These are phyloP conservation scores for Solanum corneliomulleri DNA, from an alignment of 257 asterid species.

Conservation along the genomic window DNA sequence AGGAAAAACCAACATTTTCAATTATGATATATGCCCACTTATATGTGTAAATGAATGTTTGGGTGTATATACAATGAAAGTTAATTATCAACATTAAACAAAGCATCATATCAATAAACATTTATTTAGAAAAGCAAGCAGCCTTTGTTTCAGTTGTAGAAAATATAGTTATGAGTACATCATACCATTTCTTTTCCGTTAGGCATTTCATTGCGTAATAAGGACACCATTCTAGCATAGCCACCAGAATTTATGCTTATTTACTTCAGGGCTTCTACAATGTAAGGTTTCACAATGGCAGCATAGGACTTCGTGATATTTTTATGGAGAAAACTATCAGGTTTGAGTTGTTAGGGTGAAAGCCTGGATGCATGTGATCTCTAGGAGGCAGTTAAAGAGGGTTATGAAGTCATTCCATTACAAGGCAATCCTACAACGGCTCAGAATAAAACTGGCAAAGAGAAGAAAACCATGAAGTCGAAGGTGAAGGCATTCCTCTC, in stretches of 20 bases:
- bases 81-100: neutral
- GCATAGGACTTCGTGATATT: neutral
- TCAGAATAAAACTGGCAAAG: too few species aligned
- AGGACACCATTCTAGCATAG: conserved; percentile 28
- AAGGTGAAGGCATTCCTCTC: too few species aligned
- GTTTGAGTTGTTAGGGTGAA: too few species aligned
- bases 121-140: neutral
- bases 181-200: conserved; percentile 23
- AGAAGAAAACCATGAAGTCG: too few species aligned
- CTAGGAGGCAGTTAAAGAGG: too few species aligned
- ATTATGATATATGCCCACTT: neutral
- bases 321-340: too few species aligned
- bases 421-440: too few species aligned
- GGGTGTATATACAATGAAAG: neutral
- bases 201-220: conserved; percentile 17
- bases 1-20: neutral
- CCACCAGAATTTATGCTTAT: conserved; percentile 25
- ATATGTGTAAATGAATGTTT: neutral
- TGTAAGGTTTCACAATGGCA: conserved; percentile 16
- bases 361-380: too few species aligned
- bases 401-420: too few species aligned
- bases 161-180: neutral
- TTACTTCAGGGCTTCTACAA: conserved; percentile 22
- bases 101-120: neutral
- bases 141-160: neutral